Evolutionary conservation across 768 basidiomycete species (phyloP).

Genomic region (Lactarius hatsudake): DNA sequence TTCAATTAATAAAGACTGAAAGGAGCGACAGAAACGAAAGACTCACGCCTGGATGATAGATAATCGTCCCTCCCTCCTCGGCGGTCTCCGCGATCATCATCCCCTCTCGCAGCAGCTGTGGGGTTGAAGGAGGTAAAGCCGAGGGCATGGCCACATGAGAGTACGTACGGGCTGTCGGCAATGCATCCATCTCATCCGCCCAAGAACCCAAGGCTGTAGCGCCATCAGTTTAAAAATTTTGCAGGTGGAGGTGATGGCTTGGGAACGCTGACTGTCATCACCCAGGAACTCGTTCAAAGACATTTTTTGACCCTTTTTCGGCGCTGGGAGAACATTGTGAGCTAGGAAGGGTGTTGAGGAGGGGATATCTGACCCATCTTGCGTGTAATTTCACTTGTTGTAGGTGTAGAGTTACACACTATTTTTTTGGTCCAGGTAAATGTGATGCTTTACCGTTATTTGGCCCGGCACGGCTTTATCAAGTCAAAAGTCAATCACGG

Average conservation of each 20-base stretch:
- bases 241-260: conserved; percentile 24
- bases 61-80: conserved; percentile 57
- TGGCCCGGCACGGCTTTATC: conserved; percentile 18
- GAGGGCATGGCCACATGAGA: not conserved
- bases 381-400: conserved; percentile 12
- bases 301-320: conserved; percentile 91
- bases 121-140: conserved; percentile 5
- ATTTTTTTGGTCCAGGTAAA: conserved; percentile 17
- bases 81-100: conserved; percentile 64
- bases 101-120: conserved; percentile 69
- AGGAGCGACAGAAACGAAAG: conserved; percentile 6
- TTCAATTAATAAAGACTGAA: not conserved
- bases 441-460: conserved; percentile 29
- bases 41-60: conserved; percentile 57
- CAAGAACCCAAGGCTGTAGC: conserved; percentile 81
- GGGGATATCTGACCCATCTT: conserved; percentile 35
- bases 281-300: conserved; percentile 90
- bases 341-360: not conserved
- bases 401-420: conserved; percentile 2
- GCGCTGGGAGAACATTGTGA: conserved; percentile 50
- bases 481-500: not conserved
- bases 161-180: conserved; percentile 91
- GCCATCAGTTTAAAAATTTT: conserved; percentile 24
- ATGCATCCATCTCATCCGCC: conserved; percentile 96
- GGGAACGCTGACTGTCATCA: conserved; percentile 63